Conservation (phyloP, 2,329 filamentous ascomycete genomes). For the Calonectria pseudoreteaudii region DNA sequence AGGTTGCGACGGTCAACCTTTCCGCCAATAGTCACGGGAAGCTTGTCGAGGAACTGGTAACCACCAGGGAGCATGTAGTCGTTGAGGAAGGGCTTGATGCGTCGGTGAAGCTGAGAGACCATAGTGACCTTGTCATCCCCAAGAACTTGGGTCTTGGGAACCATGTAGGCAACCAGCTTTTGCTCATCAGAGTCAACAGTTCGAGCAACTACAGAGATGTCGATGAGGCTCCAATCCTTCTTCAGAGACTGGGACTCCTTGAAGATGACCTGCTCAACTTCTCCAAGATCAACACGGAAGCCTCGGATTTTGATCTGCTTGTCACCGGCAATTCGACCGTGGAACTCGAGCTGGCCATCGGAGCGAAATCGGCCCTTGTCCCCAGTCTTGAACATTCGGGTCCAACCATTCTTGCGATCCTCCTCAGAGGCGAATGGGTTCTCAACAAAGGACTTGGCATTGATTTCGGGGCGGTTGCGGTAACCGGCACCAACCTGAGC, state of each 20-base stretch:
- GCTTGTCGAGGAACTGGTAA: constrained; percentile 34
- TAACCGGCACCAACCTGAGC: constrained; percentile 57
- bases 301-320: constrained; percentile 49
- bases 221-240: constrained; percentile 22
- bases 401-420: constrained; percentile 37
- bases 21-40: constrained; percentile 38
- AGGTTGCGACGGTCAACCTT: constrained; percentile 39
- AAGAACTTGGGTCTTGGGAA: constrained; percentile 29
- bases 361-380: constrained; percentile 52
- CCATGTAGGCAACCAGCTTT: constrained; percentile 39
- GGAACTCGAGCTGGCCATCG: constrained; percentile 51
- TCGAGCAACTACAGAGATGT: constrained; percentile 37
- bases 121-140: constrained; percentile 25
- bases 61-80: constrained; percentile 43
- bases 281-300: constrained; percentile 53
- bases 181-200: constrained; percentile 33
- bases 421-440: constrained; percentile 41
- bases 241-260: constrained; percentile 32
- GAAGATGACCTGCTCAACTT: constrained; percentile 47
- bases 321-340: constrained; percentile 54
- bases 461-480: constrained; percentile 56
- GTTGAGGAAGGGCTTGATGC: constrained; percentile 37
- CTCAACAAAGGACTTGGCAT: constrained; percentile 56
- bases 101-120: constrained; percentile 32
- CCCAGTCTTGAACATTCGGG: constrained; percentile 56